phyloP scores from a whole-genome alignment of 768 basidiomycete species.

The Fomitopsis serialis region DNA sequence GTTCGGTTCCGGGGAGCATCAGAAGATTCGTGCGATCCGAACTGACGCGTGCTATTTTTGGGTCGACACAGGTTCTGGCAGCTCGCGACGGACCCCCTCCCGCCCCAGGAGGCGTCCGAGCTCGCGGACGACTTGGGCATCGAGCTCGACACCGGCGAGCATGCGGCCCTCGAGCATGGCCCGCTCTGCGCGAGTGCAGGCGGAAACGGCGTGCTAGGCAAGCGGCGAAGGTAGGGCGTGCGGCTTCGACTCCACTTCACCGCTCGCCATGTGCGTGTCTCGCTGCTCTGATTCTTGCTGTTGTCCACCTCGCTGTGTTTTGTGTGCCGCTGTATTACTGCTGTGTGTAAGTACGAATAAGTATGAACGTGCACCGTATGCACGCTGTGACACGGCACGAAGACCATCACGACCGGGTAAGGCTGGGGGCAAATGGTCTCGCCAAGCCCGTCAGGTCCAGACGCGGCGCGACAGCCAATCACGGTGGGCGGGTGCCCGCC shows the following conservation, averaged over 20 bases:
- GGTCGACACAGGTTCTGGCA: conserved; percentile 62
- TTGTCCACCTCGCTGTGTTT: no score
- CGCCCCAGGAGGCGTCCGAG: conserved; percentile 56
- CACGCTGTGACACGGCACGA: no score
- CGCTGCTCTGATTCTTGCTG: no score
- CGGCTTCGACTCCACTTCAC: neutral
- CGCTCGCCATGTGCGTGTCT: neutral
- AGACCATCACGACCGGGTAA: no score
- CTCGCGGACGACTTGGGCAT: conserved; percentile 82
- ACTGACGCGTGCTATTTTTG: neutral
- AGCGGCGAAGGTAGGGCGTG: conserved; percentile 13
- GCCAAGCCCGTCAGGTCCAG: neutral
- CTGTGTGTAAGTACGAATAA: no score
- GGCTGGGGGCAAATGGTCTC: neutral
- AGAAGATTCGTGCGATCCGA: neutral
- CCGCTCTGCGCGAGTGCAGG: conserved; percentile 41
- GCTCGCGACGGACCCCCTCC: conserved; percentile 58
- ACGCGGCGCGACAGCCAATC: neutral
- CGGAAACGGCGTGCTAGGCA: conserved; percentile 17
- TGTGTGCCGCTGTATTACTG: no score
- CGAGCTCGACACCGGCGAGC: conserved; percentile 72
- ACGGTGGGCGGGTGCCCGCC: no score
- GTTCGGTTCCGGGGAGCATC: neutral
- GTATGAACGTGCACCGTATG: no score
- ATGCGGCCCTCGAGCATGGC: conserved; percentile 56